These are phyloP conservation scores for Mycena chlorophos DNA, from an alignment of 768 basidiomycete species.

Conservation along the genomic window DNA sequence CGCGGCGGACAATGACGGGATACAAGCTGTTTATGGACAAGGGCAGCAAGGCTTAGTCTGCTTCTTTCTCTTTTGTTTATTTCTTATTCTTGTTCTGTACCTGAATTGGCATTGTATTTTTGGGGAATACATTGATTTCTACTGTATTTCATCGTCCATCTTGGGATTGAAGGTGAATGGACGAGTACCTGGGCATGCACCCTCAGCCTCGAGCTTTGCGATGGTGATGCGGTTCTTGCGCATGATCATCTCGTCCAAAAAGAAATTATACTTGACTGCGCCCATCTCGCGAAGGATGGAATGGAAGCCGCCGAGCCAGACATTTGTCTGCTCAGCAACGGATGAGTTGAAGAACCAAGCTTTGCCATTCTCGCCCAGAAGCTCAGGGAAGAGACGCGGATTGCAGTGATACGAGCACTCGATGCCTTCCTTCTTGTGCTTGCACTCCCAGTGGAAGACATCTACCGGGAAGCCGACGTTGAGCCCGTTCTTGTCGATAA, in stretches of 20 bases:
- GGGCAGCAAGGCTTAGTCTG: neutral
- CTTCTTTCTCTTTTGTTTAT: neutral
- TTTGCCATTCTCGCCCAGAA: constrained; percentile 14
- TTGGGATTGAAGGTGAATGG: too few species aligned
- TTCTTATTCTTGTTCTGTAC: neutral
- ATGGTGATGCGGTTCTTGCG: too few species aligned
- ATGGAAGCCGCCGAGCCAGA: constrained; percentile 32
- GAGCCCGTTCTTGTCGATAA: constrained; percentile 16
- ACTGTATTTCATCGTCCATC: too few species aligned
- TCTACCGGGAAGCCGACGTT: constrained; percentile 32
- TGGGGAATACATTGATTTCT: neutral
- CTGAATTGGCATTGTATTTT: neutral
- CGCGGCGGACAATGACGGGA: neutral
- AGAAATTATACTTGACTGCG: constrained; percentile 19
- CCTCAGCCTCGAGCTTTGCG: neutral
- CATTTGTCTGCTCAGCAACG: constrained; percentile 32
- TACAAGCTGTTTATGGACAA: neutral
- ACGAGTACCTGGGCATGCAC: neutral
- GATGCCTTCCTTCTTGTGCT: constrained; percentile 32
- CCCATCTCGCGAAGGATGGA: constrained; percentile 27
- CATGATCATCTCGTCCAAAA: constrained; percentile 5
- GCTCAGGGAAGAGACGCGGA: constrained; percentile 23
- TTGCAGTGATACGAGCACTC: constrained; percentile 12
- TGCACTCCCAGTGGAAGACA: constrained; percentile 39
- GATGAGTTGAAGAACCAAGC: constrained; percentile 36